These are phyloP conservation scores for Zizania latifolia DNA, from an alignment of 176 grass and related monocot species.

Conservation along the genomic window DNA sequence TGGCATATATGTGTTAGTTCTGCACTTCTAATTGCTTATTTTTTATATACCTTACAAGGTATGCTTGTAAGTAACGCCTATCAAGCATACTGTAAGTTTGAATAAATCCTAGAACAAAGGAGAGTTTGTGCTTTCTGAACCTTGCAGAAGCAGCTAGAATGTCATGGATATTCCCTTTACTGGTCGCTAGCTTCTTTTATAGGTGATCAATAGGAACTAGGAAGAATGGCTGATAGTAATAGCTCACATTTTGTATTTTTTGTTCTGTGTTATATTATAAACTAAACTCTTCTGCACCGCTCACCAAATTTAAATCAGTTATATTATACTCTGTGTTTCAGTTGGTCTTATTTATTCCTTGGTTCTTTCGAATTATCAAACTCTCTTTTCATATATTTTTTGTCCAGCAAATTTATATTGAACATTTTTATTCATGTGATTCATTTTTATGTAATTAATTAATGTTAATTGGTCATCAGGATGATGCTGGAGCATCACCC, in stretches of 20 bases:
- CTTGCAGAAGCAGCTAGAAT: background rate
- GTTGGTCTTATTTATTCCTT: background rate
- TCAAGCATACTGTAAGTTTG: constrained; percentile 10
- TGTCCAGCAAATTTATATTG: background rate
- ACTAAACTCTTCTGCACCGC: background rate
- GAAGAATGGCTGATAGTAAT: background rate
- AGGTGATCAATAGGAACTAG: background rate
- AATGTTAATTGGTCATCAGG: constrained; percentile 35
- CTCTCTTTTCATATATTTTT: background rate
- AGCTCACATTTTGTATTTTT: background rate
- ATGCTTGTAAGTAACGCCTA: background rate
- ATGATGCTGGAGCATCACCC: constrained; percentile 41
- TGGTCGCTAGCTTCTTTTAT: background rate
- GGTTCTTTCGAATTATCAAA: background rate
- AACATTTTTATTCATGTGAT: constrained; percentile 2
- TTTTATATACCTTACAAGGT: background rate
- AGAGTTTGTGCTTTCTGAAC: constrained; percentile 8
- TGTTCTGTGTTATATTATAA: background rate
- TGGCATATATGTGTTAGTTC: background rate
- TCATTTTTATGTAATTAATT: constrained; percentile 15
- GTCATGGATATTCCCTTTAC: background rate
- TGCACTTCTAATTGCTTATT: background rate
- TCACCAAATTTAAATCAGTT: background rate
- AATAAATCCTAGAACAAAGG: constrained; percentile 4
- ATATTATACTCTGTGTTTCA: constrained; percentile 9